Evolutionary conservation across 2,329 filamentous ascomycete species (phyloP).

Genomic region (Ophiostoma populinum): DNA sequence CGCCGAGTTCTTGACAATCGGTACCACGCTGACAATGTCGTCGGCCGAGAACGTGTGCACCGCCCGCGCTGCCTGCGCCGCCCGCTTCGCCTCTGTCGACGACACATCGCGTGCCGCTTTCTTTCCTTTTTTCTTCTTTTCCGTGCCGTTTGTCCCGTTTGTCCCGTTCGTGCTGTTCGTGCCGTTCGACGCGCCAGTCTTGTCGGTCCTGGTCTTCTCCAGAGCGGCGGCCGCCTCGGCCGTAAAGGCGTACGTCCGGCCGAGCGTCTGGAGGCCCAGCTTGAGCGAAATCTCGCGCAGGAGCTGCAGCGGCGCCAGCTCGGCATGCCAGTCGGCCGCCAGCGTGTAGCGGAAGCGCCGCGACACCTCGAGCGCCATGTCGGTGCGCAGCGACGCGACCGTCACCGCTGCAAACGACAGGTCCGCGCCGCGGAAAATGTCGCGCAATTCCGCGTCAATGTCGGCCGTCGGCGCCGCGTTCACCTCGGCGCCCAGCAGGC

Average conservation of each 20-base stretch:
- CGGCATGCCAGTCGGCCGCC: constrained; percentile 46
- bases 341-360: constrained; percentile 65
- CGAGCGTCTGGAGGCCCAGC: constrained; percentile 73
- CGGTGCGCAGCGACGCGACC: constrained; percentile 49
- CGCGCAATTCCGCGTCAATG: constrained; percentile 54
- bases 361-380: constrained; percentile 53
- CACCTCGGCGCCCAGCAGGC: constrained; percentile 60
- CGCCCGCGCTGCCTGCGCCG: constrained; percentile 19
- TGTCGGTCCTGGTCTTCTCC: not conserved
- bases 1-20: constrained; percentile 83
- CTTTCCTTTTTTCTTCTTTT: constrained; percentile 42
- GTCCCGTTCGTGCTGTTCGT: constrained; percentile 14
- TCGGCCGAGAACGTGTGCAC: constrained; percentile 57
- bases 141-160: constrained; percentile 25
- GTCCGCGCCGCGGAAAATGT: constrained; percentile 66
- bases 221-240: constrained; percentile 21
- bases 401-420: constrained; percentile 66
- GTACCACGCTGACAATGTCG: constrained; percentile 84
- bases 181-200: constrained; percentile 16
- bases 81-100: constrained; percentile 25
- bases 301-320: constrained; percentile 61
- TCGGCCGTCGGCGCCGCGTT: constrained; percentile 67
- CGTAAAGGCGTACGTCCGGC: constrained; percentile 58
- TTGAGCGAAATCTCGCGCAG: constrained; percentile 80
- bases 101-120: constrained; percentile 39